Conservation (phyloP, 352 stramenopile species). For the Phytophthora pluvialis region DNA sequence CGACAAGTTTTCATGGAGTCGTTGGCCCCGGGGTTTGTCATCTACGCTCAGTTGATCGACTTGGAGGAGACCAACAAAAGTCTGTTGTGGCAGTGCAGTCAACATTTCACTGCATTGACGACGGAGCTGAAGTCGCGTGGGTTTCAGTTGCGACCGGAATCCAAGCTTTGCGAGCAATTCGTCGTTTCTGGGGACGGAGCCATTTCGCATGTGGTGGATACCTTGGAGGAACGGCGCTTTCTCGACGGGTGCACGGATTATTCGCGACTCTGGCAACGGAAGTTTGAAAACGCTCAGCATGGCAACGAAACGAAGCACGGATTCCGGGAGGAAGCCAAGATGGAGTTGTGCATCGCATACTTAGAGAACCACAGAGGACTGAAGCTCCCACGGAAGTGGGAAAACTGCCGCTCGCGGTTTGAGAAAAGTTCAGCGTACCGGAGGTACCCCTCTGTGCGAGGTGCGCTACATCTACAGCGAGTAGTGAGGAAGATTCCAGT, state of each 20-base stretch:
- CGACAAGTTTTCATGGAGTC: constrained; percentile 5
- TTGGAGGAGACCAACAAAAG: constrained; percentile 1
- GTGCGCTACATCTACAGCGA: constrained; percentile 15
- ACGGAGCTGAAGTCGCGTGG: constrained; percentile 8
- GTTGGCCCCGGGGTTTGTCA: constrained; percentile 7
- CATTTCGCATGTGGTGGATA: constrained; percentile 17
- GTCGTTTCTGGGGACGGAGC: constrained; percentile 1
- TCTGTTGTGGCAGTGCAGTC: neutral
- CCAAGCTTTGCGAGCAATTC: constrained; percentile 13
- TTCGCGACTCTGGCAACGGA: neutral
- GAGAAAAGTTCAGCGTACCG: constrained; percentile 6
- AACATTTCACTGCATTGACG: constrained; percentile 4
- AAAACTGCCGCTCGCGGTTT: constrained; percentile 17
- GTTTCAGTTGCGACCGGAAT: constrained; percentile 5
- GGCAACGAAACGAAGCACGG: constrained; percentile 8
- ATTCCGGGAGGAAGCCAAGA: constrained; percentile 12
- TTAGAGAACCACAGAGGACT: constrained; percentile 17
- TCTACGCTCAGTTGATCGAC: neutral
- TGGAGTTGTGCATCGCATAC: constrained; percentile 28
- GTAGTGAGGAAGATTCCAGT: constrained; percentile 1
- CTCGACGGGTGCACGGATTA: constrained; percentile 15
- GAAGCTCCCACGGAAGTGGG: constrained; percentile 29
- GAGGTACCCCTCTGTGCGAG: neutral
- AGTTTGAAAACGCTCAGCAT: neutral
- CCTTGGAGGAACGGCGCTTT: constrained; percentile 24